Evolutionary conservation across 352 stramenopile species (phyloP), one percentile per base, ranked within the genome.

Genomic region (Phytopythium delawarense): DNA sequence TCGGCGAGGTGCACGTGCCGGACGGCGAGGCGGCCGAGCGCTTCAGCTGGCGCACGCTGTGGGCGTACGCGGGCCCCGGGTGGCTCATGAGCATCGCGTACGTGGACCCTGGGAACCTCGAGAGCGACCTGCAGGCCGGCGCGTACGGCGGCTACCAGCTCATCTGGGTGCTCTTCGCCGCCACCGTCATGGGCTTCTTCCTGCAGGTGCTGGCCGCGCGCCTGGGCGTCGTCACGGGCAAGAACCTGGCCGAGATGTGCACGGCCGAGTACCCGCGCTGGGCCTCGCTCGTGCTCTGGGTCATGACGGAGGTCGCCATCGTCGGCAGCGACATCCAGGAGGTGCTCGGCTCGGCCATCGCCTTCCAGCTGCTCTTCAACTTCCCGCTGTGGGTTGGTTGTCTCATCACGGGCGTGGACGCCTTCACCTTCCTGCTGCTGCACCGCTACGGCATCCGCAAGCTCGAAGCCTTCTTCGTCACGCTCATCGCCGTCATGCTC

Each of bases 1-100:
- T 83, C 13, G 78, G 78, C 45, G 82, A 88, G 53, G 65, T 89
- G 8, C 56, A 76, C 55, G 60, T 79, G 13, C 78, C 79, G 3
- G 78, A 87, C 44, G 79, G 88, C 62, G 57, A 35, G 44, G 45
- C 16, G 32, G 18, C 2, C 32, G 34, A 39, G 16, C 28, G 18
- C 44, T 70, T 48, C 39, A 91, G 79, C 52, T 93, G 86, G 86
- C 39, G 69, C 49, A 90, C 82, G 28, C 60, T 96, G 23, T 96
- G 87, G 87, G 81, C 74, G 44, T 96, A 94, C 57, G 79, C 87
- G 3, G 87, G 87, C 12, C 86, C 86, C 0, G 88, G 88, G 0
- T 96, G 84, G 83, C 84, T 97, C 73, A 96, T 98, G 86, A 97
- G 86, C 68, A 97, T 98, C 51, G 95, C 96, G 45, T 98, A 98